phyloP scores from a whole-genome alignment of 2,329 filamentous ascomycete genomes.

The Curvularia lunata region DNA sequence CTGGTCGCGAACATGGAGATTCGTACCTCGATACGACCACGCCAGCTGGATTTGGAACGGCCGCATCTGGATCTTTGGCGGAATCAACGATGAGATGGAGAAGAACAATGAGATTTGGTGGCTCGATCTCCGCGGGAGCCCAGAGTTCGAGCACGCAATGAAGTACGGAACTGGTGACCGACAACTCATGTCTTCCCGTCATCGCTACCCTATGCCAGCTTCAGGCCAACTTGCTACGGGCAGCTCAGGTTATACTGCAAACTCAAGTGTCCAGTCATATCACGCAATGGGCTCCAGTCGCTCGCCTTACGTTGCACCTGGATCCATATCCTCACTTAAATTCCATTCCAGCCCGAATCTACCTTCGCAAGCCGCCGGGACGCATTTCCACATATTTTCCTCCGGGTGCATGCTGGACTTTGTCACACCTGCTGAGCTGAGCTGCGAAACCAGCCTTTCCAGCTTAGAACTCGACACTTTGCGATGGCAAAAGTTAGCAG shows the following conservation, averaged over 20 bases:
- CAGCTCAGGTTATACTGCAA: slow-evolving; percentile 71
- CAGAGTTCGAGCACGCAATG: slow-evolving; percentile 78
- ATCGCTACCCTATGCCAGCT: slow-evolving; percentile 38
- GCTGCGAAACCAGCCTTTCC: slow-evolving; percentile 89
- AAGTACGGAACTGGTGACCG: slow-evolving; percentile 61
- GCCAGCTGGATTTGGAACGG: slow-evolving; percentile 93
- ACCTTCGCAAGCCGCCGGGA: slow-evolving; percentile 86
- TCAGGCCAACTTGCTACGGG: slow-evolving; percentile 47
- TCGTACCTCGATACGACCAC: slow-evolving; percentile 93
- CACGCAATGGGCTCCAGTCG: slow-evolving; percentile 52
- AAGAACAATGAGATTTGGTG: slow-evolving; percentile 96
- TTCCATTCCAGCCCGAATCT: slow-evolving; percentile 88
- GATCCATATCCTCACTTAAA: slow-evolving; percentile 85
- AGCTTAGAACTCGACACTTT: slow-evolving; percentile 85
- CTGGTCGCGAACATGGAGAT: slow-evolving; percentile 95
- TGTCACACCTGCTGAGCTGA: slow-evolving; percentile 88
- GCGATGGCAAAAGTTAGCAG: slow-evolving; percentile 93
- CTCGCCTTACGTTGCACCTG: slow-evolving; percentile 68
- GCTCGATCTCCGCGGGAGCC: slow-evolving; percentile 90
- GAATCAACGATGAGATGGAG: slow-evolving; percentile 94
- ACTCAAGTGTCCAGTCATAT: slow-evolving; percentile 66
- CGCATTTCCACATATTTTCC: slow-evolving; percentile 94
- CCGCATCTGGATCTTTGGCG: slow-evolving; percentile 94
- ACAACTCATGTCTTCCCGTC: slow-evolving; percentile 40
- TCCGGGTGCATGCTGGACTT: slow-evolving; percentile 93